Percentiles rank a stretch among this genome's conserved stretches.
phyloP scores from a whole-genome alignment of 306 rosid genomes.

The Echinosophora koreensis region DNA sequence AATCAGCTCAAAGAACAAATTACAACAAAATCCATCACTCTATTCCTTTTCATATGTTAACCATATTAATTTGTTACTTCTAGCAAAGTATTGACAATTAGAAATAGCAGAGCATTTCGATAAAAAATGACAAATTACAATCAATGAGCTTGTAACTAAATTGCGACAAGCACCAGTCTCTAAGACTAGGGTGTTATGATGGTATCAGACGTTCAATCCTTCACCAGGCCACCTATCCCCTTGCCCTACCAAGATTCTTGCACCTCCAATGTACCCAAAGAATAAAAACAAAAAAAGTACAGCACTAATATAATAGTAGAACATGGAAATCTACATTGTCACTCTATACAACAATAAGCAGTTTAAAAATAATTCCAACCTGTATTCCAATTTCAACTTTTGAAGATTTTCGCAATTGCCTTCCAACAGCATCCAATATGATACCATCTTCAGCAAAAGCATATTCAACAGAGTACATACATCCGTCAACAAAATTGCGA shows the following conservation, averaged over 20 bases:
- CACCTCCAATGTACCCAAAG: not conserved
- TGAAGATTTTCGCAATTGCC: conserved; percentile 69
- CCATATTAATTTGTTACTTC: not conserved
- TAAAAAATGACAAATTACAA: not conserved
- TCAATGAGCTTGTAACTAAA: conserved; percentile 1
- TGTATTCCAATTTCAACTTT: conserved; percentile 78
- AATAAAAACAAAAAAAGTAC: not conserved
- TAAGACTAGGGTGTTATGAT: not conserved
- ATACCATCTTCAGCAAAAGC: conserved; percentile 79
- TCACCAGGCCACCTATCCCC: not conserved
- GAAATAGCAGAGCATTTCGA: not conserved
- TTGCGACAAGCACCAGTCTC: not conserved
- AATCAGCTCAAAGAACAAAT: conserved; percentile 1
- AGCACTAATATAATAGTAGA: conserved; percentile 12
- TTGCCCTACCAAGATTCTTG: not conserved
- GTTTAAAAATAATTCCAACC: conserved; percentile 67
- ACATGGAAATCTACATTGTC: not conserved
- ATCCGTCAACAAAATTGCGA: conserved; percentile 92
- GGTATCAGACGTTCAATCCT: not conserved
- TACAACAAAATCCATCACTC: not conserved
- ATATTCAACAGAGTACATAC: conserved; percentile 67
- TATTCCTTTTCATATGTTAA: not conserved
- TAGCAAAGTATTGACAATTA: not conserved
- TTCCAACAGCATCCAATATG: conserved; percentile 79
- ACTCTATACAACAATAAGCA: conserved; percentile 27